phyloP scores from a whole-genome alignment of 495 filamentous ascomycete genomes.

The Hyaloscypha bicolor region DNA sequence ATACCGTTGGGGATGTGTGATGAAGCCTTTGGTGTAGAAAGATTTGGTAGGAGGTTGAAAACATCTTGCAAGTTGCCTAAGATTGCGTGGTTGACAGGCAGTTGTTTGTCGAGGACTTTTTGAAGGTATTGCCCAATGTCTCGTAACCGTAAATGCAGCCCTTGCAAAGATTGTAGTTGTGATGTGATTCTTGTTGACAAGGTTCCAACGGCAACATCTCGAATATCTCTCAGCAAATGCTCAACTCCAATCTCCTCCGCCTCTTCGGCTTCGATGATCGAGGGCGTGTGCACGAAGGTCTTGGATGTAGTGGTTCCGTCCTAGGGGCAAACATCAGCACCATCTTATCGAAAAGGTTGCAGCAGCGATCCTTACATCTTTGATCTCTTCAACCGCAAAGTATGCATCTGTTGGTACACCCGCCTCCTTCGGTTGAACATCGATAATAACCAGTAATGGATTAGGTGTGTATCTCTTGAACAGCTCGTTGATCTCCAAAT shows the following conservation, averaged over 20 bases:
- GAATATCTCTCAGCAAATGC: slow-evolving; percentile 95
- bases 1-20: slow-evolving; percentile 38
- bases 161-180: slow-evolving; percentile 96
- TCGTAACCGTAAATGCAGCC: slow-evolving; percentile 89
- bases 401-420: slow-evolving; percentile 98
- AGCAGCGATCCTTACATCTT: slow-evolving; percentile 71
- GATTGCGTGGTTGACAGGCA: slow-evolving; percentile 96
- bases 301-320: slow-evolving; percentile 96
- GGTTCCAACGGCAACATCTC: slow-evolving; percentile 97
- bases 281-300: slow-evolving; percentile 99
- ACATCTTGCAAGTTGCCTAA: slow-evolving; percentile 97
- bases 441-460: slow-evolving; percentile 94
- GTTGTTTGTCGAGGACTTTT: slow-evolving; percentile 88
- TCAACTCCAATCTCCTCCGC: slow-evolving; percentile 99
- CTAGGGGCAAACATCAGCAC: slow-evolving; percentile 47
- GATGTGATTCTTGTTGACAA: slow-evolving; percentile 96
- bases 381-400: slow-evolving; percentile 99
- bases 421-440: slow-evolving; percentile 97
- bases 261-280: slow-evolving; percentile 98
- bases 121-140: slow-evolving; percentile 96
- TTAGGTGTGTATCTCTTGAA: slow-evolving; percentile 99
- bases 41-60: slow-evolving; percentile 97
- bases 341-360: slow-evolving; percentile 4
- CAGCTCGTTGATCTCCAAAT: slow-evolving; percentile 98
- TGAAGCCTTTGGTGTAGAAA: slow-evolving; percentile 76